These are phyloP conservation scores for Leccinum fibrillosum DNA, from an alignment of 768 basidiomycete genomes.

Conservation along the genomic window DNA sequence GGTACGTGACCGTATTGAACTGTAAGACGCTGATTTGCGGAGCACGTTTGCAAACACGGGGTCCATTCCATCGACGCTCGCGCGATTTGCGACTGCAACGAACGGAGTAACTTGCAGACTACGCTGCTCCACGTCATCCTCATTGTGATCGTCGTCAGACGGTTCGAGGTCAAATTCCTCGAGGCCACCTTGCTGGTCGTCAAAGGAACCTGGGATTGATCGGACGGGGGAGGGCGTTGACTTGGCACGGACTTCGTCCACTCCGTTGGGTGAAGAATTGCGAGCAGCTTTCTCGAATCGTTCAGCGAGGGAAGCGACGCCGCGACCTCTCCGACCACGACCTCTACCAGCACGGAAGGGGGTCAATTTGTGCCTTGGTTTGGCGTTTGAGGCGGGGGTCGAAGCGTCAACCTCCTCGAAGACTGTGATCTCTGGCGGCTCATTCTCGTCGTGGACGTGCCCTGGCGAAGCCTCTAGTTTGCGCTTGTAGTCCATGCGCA, in stretches of 20 bases:
- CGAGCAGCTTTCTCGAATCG: constrained; percentile 57
- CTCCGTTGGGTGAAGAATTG: constrained; percentile 46
- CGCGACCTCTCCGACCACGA: constrained; percentile 51
- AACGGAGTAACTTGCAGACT: constrained; percentile 34
- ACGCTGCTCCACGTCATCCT: constrained; percentile 28
- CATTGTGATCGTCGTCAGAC: constrained; percentile 21
- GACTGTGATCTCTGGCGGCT: constrained; percentile 32
- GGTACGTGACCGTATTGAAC: constrained; percentile 41
- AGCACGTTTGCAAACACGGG: constrained; percentile 80
- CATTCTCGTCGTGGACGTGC: constrained; percentile 35
- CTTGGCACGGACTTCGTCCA: constrained; percentile 18
- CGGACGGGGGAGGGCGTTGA: constrained; percentile 30
- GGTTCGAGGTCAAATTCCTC: constrained; percentile 23
- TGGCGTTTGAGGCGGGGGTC: constrained; percentile 33
- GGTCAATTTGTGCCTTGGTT: constrained; percentile 42
- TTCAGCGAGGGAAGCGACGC: constrained; percentile 52
- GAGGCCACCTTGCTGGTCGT: constrained; percentile 11
- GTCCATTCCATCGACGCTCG: constrained; percentile 84
- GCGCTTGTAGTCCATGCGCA: constrained; percentile 63
- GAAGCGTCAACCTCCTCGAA: constrained; percentile 45
- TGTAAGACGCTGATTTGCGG: constrained; percentile 47
- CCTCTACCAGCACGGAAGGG: constrained; percentile 51
- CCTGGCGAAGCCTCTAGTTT: constrained; percentile 46
- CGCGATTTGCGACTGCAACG: constrained; percentile 51
- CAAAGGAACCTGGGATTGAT: constrained; percentile 34